Percentiles rank a stretch among this genome's conserved stretches.
Evolutionary conservation across 2,329 filamentous ascomycete species (phyloP).

Genomic region (Arthrobotrys entomopaga): DNA sequence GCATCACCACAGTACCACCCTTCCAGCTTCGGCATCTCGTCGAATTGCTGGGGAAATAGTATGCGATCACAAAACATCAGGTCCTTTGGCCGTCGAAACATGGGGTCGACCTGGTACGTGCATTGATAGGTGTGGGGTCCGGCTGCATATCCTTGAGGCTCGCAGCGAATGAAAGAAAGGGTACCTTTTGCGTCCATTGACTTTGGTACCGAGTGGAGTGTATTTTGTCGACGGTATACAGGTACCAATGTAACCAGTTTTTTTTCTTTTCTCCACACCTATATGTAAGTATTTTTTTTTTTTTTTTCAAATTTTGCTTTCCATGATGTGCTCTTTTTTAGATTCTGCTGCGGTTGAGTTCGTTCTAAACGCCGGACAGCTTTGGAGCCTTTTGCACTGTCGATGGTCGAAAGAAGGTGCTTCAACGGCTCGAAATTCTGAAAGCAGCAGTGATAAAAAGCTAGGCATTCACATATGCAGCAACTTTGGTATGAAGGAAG

Average conservation of each 20-base stretch:
- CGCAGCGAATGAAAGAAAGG: constrained; percentile 39
- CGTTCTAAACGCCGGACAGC: constrained; percentile 1
- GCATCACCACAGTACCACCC: constrained; percentile 3
- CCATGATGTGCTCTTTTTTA: neutral
- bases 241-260: constrained; percentile 35
- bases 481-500: constrained; percentile 33
- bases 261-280: constrained; percentile 32
- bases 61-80: constrained; percentile 31
- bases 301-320: neutral
- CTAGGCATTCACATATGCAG: constrained; percentile 18
- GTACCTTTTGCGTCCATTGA: constrained; percentile 47
- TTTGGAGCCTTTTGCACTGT: constrained; percentile 23
- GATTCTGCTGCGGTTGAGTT: neutral
- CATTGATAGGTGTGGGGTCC: constrained; percentile 47
- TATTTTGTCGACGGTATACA: constrained; percentile 45
- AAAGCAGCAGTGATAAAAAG: constrained; percentile 30
- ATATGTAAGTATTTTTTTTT: neutral
- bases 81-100: constrained; percentile 22
- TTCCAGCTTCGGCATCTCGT: constrained; percentile 9
- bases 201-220: constrained; percentile 51
- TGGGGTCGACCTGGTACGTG: constrained; percentile 21
- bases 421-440: constrained; percentile 50
- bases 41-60: constrained; percentile 6
- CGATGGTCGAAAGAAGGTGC: constrained; percentile 19
- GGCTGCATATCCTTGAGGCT: constrained; percentile 29